Base-by-base conservation (phyloP, 2,329 filamentous ascomycete species). In the Zymoseptoria tritici region DNA sequence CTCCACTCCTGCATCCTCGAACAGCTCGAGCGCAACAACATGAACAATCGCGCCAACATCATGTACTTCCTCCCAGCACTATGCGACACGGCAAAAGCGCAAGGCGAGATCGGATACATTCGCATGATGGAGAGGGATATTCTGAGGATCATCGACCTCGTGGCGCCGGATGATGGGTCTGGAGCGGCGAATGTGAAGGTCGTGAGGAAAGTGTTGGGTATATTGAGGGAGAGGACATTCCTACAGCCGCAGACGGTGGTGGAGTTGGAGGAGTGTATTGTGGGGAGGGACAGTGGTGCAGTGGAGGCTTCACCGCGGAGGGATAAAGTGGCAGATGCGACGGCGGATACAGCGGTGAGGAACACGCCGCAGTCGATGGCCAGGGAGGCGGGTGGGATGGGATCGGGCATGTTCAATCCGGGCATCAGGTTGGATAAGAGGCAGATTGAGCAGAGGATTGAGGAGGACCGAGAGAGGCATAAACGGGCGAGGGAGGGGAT, bases 1-100 rank as follows among this genome's bases (percentile, higher is more conserved):
- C 79, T 99, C 68, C 94, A 99, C 75, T 96, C 90, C 20, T 99
- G 95, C 76, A 97, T 99, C 69, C 77, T 99, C 51, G 94, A 99
- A 77, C 93, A 97, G 75, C 82, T 99, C 29, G 93, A 97, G 75
- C 83, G 85, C 70, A 96, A 90, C 67, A 93, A 90, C 66, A 96
- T 99, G 89, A 99, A 99, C 76, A 96, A 88, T 56, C 84, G 93
- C 62, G 95, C 94, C 60, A 99, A 99, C 73, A 97, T 99, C 74
- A 96, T 99, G 89, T 99, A 96, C 77, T 99, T 99, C 76, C 88
- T 99, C 71, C 93, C 97, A 71, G 89, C 93, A 67, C 90, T 99
- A 67, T 89, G 95, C 72, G 93, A 97, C 72, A 82, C 91, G 76
- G 89, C 91, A 21, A 82, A 85, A 63, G 88, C 86, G 66, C 89